Evolutionary conservation across 2,329 filamentous ascomycete species (phyloP), one percentile per base, ranked within the genome.

Genomic region (Chaetomium olivaceum): DNA sequence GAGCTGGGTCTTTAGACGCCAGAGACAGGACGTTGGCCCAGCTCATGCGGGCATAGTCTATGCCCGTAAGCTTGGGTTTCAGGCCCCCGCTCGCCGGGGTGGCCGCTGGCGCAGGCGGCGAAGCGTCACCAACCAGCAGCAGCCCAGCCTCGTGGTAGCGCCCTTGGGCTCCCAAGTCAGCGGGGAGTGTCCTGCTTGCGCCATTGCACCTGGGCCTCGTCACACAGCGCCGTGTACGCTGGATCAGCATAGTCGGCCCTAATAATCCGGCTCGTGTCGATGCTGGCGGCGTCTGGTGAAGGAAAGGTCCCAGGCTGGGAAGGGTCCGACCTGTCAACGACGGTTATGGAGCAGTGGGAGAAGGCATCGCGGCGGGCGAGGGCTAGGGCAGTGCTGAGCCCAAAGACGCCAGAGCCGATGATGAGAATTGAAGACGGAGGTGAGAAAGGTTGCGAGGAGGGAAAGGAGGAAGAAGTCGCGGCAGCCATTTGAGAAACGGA

Each of bases 161-260:
- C 25, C 87, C 87, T 43, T 87, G 80, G 12, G 83, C 85, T 62
- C 87, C 89, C 58, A 88, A 79, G 25, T 85, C 80, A 46, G 75
- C 71, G 5, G 82, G 82, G 77, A 36, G 83, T 78, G 63, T 81
- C 85, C 71, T 77, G 77, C 75, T 84, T 85, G 71, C 89, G 86
- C 91, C 88, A 95, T 74, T 84, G 80, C 21, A 82, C 77, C 73
- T 91, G 90, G 1, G 93, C 92, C 43, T 86, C 81, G 21, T 86
- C 83, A 23, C 89, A 92, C 55, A 98, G 86, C 19, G 82, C 80
- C 6, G 92, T 86, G 77, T 98, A 98, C 25, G 88, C 85, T 0
- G 86, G 80, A 74, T 94, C 88, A 5, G 91, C 89, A 74, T 98
- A 98, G 81, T 98, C 94, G 59, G 86, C 79, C 64, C 88, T 83